Percentiles rank a stretch among this genome's conserved stretches.
These are phyloP conservation scores for Ogataea thermomethanolica DNA, from an alignment of 805 yeast genomes.

Conservation along the genomic window DNA sequence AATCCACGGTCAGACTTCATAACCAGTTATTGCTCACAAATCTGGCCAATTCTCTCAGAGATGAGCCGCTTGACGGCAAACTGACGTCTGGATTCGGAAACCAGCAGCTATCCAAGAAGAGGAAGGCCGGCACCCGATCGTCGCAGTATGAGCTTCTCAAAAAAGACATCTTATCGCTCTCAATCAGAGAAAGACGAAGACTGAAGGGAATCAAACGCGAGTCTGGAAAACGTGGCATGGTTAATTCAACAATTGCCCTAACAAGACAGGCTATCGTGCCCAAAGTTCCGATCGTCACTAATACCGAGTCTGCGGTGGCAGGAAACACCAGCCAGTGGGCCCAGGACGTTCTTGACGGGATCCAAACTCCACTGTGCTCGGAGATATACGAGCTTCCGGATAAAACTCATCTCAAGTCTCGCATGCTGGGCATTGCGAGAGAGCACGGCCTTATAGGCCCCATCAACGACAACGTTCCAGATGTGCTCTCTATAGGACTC, in stretches of 20 bases:
- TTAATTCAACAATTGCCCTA: conserved; percentile 63
- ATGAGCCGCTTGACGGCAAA: conserved; percentile 60
- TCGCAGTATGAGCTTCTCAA: conserved; percentile 79
- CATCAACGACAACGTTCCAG: conserved; percentile 74
- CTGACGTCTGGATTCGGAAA: conserved; percentile 47
- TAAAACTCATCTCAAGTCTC: conserved; percentile 56
- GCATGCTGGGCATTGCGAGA: conserved; percentile 78
- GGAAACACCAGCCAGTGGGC: conserved; percentile 75
- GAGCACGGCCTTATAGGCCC: conserved; percentile 87
- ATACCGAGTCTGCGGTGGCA: conserved; percentile 12
- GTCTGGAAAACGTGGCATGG: conserved; percentile 71
- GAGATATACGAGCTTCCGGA: conserved; percentile 85
- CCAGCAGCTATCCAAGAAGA: conserved; percentile 31
- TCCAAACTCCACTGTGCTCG: conserved; percentile 74
- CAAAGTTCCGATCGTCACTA: conserved; percentile 73
- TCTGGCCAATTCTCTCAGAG: conserved; percentile 78
- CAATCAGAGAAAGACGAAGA: conserved; percentile 80
- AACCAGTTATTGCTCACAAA: conserved; percentile 79
- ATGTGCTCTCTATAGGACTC: conserved; percentile 72
- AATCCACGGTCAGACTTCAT: conserved; percentile 58
- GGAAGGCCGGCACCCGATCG: conserved; percentile 51
- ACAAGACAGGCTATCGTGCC: conserved; percentile 76
- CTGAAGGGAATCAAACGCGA: conserved; percentile 81
- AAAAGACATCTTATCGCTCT: conserved; percentile 80
- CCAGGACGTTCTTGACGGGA: conserved; percentile 84